Evolutionary conservation across 2,329 filamentous ascomycete genomes (phyloP), one percentile per base, ranked within the genome.

Genomic region (Beauveria australis): DNA sequence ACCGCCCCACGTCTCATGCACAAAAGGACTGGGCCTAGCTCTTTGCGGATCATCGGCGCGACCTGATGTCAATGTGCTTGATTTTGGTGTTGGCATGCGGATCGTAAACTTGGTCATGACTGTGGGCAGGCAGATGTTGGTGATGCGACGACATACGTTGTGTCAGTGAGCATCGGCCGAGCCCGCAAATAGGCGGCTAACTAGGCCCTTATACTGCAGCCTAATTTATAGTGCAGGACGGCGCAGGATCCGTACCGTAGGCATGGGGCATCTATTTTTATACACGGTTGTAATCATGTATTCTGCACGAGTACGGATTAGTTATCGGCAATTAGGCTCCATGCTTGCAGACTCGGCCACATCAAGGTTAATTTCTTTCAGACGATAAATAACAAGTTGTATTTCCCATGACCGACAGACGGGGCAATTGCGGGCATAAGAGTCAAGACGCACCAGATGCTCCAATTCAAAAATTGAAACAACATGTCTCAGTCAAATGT

Each of bases 1-100:
- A 49, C 44, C 46, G 54, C 54, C 54, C 54, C 54, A 57, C 54
- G 54, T 49, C 44, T 41, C 44, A 57, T 57, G 54, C 54, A 41
- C 19, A 41, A 19, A 48, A 30, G 43, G 54, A 48, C 37, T 26
- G 24, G 53, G 24, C 14, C 44, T 40, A n/a, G 33, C 44, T 57
- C 30, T 10, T 18, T 26, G 18, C n/a, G 33, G 54, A 26, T 18
- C 24, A 14, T 28, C 5, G 37, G 52, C 28, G 40, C 52, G 40
- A 28, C 22, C 8, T 54, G 24, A 22, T 22, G 12, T 30, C 2
- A 7, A 53, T 18, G 33, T 33, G 12, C 5, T 37, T 3, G 26
- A 26, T 18, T 18, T n/a, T n/a, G 51, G 16, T 7, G 41, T 3
- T 12, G 26, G 5, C 8, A 53, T 26, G 33, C 19, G 30, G 19